These are phyloP conservation scores for Apophysomyces trapeziformis DNA, from an alignment of 371 early-diverging fungal species.

Conservation along the genomic window DNA sequence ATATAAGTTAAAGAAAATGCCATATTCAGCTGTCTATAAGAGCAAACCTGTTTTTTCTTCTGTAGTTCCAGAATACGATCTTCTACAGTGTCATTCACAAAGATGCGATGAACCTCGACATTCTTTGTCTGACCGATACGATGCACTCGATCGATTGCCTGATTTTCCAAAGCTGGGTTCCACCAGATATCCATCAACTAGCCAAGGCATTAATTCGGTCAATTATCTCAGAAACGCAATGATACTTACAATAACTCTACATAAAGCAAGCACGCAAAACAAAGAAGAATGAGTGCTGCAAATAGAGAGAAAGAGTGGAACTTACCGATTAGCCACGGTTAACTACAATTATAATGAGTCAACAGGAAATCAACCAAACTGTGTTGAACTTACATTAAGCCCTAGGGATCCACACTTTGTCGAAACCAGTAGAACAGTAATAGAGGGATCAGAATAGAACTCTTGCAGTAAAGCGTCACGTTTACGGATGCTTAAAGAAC, in stretches of 20 bases:
- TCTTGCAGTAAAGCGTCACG: slow-evolving; percentile 46
- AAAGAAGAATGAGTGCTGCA: neutral
- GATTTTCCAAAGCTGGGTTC: slow-evolving; percentile 67
- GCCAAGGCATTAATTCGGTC: neutral
- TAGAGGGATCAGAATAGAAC: slow-evolving; percentile 54
- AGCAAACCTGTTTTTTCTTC: slow-evolving; percentile 32
- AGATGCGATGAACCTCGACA: slow-evolving; percentile 26
- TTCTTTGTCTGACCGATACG: slow-evolving; percentile 38
- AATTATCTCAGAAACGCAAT: neutral
- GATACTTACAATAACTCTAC: slow-evolving; percentile 19
- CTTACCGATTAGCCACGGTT: slow-evolving; percentile 31
- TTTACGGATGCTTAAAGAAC: slow-evolving; percentile 41
- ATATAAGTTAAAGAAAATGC: neutral
- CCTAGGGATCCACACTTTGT: slow-evolving; percentile 60
- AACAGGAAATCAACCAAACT: slow-evolving; percentile 31
- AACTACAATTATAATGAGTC: slow-evolving; percentile 13
- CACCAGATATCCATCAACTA: slow-evolving; percentile 71
- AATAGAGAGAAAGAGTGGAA: neutral
- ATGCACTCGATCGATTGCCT: slow-evolving; percentile 60
- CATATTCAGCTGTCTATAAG: neutral
- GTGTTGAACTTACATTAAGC: slow-evolving; percentile 80
- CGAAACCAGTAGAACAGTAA: slow-evolving; percentile 66
- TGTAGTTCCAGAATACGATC: slow-evolving; percentile 53
- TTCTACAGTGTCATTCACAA: slow-evolving; percentile 43
- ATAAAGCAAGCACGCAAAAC: neutral